Evolutionary conservation across 768 basidiomycete species (phyloP), one percentile per base, ranked within the genome.

Genomic region (Agaricus blazei): DNA sequence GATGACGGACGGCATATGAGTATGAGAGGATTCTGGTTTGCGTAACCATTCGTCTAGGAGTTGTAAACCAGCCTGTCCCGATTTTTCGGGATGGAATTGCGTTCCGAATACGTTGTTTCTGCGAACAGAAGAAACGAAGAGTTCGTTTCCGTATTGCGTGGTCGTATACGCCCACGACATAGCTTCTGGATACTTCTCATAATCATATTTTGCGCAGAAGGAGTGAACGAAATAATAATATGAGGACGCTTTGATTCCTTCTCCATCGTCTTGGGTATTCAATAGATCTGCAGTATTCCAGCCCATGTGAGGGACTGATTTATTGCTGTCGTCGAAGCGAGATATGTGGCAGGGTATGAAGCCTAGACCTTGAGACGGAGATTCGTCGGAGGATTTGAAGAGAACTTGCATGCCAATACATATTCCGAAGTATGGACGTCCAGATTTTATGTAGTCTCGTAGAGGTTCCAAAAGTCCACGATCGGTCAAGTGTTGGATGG

Each of bases 21-120:
- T 63, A 61, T 73, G 75, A 12, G 70, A 72, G 19, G 72, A 63
- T 45, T 74, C 72, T 24, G 85, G 76, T 57, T 75, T 75, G 48
- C 76, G 75, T 42, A 98, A 75, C 97, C 97, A 98, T 24, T 82
- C 72, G 56, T 83, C 79, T 44, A 98, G 75, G 40, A 98, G 78
- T 27, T 78, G 75, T 28, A 98, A 81, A 12, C 97, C 97, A 0
- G 93, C 90, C 29, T 74, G 70, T 19, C 97, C 96, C 0, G 93
- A 95, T 71, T 99, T 99, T 72, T 99, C 97, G 19, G 97, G 97
- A 70, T 99, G 97, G 72, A 98, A 98, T 68, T 99, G 97, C 14
- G 88, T 88, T 24, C 82, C 96, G 65, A 94, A 96, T 52, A 98
- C 81, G 67, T 93, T 96, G 40, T 80, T 84, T 62, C 81, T 84